phyloP scores from a whole-genome alignment of 1,139 yeast genomes.

The Chernovozyma sophiae-reginae region DNA sequence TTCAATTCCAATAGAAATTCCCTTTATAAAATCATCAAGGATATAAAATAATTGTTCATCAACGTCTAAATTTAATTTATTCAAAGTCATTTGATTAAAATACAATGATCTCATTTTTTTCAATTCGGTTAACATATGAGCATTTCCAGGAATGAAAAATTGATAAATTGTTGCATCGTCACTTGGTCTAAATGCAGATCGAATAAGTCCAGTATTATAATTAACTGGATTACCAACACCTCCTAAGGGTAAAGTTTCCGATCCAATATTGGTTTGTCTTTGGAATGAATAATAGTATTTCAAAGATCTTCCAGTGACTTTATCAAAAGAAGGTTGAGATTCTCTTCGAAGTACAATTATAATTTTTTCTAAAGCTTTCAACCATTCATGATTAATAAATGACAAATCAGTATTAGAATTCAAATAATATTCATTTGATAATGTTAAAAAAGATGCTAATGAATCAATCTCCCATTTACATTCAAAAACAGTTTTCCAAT shows the following conservation, averaged over 20 bases:
- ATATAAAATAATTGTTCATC: conserved; percentile 11
- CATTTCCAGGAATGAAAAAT: conserved; percentile 82
- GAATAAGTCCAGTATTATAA: conserved; percentile 61
- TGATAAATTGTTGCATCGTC: conserved; percentile 85
- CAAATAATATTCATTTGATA: conserved; percentile 66
- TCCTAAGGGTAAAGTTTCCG: conserved; percentile 73
- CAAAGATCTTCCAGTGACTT: conserved; percentile 48
- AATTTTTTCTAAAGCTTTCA: conserved; percentile 51
- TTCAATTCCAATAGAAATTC: conserved; percentile 55
- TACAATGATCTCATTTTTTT: conserved; percentile 22
- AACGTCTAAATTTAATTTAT: conserved; percentile 1
- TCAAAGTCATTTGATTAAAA: conserved; percentile 12
- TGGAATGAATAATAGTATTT: conserved; percentile 62
- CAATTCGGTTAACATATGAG: conserved; percentile 68
- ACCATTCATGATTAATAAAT: conserved; percentile 56
- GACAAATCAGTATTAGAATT: conserved; percentile 44
- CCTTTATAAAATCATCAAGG: conserved; percentile 33
- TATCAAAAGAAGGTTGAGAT: conserved; percentile 58
- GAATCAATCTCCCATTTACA: conserved; percentile 90
- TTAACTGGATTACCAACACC: conserved; percentile 87
- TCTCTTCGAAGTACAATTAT: conserved; percentile 57
- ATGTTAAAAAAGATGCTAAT: conserved; percentile 72
- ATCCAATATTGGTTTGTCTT: conserved; percentile 68
- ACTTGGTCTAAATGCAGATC: conserved; percentile 89
- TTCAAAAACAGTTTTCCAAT: conserved; percentile 73